Conservation (phyloP, 2,329 filamentous ascomycete species). For the Dothistroma pini region DNA sequence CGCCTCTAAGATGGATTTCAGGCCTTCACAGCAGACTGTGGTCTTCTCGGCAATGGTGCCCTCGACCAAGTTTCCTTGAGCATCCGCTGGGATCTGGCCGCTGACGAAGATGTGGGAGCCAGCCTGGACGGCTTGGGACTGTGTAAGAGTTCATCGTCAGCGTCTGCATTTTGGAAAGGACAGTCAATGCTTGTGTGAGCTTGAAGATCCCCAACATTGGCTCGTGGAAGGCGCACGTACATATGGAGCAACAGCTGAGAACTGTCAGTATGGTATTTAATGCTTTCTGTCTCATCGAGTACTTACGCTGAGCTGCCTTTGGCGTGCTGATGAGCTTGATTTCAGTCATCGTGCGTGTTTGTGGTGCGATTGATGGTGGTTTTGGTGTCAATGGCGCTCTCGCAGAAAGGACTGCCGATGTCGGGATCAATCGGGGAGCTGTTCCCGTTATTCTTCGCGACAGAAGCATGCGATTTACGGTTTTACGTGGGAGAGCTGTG, state of each 20-base stretch:
- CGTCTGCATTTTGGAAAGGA: background rate
- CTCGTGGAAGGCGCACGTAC: slow-evolving; percentile 33
- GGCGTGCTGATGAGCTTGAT: slow-evolving; percentile 43
- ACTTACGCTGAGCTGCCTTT: slow-evolving; percentile 44
- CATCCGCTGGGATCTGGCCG: slow-evolving; percentile 72
- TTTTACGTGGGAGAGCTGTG: background rate
- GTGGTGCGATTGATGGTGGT: background rate
- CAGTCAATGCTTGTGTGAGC: background rate
- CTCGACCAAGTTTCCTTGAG: slow-evolving; percentile 56
- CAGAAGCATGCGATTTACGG: background rate
- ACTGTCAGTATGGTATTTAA: background rate
- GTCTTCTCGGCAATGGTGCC: slow-evolving; percentile 67
- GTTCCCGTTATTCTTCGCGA: background rate
- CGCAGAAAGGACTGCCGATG: background rate
- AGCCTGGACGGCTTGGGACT: slow-evolving; percentile 62
- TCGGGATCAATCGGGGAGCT: background rate
- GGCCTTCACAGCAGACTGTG: slow-evolving; percentile 69
- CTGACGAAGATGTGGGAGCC: slow-evolving; percentile 66
- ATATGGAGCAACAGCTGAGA: slow-evolving; percentile 41
- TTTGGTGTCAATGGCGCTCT: background rate
- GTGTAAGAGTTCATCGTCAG: background rate
- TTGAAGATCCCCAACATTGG: background rate
- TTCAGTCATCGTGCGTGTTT: slow-evolving; percentile 38
- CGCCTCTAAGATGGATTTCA: slow-evolving; percentile 76
- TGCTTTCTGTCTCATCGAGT: background rate